Percentiles rank a stretch among this genome's conserved stretches.
Conservation (phyloP, 2,329 filamentous ascomycete species). For the Sphaerulina vaccinii region DNA sequence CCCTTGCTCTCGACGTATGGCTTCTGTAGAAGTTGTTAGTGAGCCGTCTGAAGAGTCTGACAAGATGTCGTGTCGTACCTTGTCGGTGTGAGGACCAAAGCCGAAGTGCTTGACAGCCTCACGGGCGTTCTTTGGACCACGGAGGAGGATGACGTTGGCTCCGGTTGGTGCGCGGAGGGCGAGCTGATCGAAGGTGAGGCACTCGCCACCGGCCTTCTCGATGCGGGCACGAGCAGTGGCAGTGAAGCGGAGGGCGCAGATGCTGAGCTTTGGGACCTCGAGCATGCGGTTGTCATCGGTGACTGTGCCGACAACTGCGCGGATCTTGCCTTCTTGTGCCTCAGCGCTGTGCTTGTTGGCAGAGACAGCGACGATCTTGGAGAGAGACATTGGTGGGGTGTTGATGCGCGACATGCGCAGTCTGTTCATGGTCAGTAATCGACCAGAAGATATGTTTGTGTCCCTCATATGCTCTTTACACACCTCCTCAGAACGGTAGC, state of each 20-base stretch:
- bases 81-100: conserved; percentile 95
- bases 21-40: conserved; percentile 61
- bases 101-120: conserved; percentile 99
- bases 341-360: conserved; percentile 53
- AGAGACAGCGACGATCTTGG: conserved; percentile 70
- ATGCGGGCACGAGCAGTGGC: conserved; percentile 93
- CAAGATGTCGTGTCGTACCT: conserved; percentile 58
- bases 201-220: conserved; percentile 87
- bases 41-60: not conserved
- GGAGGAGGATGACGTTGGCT: conserved; percentile 93
- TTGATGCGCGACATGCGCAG: conserved; percentile 99
- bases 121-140: conserved; percentile 96
- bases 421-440: conserved; percentile 47
- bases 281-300: conserved; percentile 97
- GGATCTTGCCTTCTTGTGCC: conserved; percentile 71
- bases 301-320: conserved; percentile 91
- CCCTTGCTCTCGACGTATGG: conserved; percentile 97
- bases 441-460: not conserved
- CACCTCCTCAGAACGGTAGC: conserved; percentile 80
- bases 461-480: conserved; percentile 20
- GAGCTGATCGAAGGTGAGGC: conserved; percentile 94
- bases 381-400: conserved; percentile 78
- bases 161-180: conserved; percentile 93
- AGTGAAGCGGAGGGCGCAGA: conserved; percentile 96
- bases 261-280: conserved; percentile 83